Percentiles rank a stretch among this genome's conserved stretches.
phyloP scores from a whole-genome alignment of 2,329 filamentous ascomycete species.

The Fusarium sterilihyphosum region DNA sequence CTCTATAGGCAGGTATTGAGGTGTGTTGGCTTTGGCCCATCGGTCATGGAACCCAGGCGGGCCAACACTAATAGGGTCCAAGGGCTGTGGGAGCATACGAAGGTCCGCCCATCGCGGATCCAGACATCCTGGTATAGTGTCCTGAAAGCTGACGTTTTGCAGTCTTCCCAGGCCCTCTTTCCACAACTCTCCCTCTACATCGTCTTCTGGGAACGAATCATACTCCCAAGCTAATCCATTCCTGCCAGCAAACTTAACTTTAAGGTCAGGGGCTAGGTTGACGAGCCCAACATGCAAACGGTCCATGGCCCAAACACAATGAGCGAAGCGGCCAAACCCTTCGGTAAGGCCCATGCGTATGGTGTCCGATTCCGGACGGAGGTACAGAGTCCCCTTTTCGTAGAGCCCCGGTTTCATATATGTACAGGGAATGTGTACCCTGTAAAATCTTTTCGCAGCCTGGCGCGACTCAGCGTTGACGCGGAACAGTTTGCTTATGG shows the following conservation, averaged over 20 bases:
- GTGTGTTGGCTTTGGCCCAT: too few species aligned
- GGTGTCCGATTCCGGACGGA: background rate
- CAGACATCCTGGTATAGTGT: background rate
- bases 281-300: background rate
- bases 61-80: background rate
- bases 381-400: background rate
- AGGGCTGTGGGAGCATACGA: background rate
- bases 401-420: background rate
- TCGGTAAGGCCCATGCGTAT: background rate
- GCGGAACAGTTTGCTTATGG: background rate
- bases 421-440: background rate
- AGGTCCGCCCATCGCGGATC: background rate
- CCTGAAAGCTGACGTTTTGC: background rate
- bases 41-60: fast-evolving
- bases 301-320: background rate
- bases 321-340: background rate
- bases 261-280: background rate
- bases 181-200: background rate
- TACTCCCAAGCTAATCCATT: background rate
- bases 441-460: background rate
- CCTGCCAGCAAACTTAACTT: background rate
- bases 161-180: background rate
- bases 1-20: background rate
- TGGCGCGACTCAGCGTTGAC: background rate
- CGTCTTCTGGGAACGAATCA: background rate